Percentiles rank a stretch among this genome's conserved stretches.
These are phyloP conservation scores for Pisolithus tinctorius DNA, from an alignment of 768 basidiomycete species.

Conservation along the genomic window DNA sequence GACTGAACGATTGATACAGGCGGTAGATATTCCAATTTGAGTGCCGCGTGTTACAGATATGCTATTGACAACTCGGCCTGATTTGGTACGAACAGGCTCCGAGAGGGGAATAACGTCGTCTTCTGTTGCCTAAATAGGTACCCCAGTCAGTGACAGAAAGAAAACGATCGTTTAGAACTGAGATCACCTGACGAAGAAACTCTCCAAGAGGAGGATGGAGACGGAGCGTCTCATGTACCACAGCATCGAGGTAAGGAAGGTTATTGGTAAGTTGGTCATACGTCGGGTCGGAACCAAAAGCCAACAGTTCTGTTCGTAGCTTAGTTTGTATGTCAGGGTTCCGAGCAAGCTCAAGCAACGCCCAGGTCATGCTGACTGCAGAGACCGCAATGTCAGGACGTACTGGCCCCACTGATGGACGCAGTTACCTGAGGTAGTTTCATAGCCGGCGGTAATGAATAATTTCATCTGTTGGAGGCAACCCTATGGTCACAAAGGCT, in stretches of 20 bases:
- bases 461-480: conserved; percentile 25
- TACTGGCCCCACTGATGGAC: background rate
- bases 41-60: conserved; percentile 45
- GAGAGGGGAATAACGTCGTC: conserved; percentile 57
- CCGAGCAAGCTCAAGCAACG: conserved; percentile 35
- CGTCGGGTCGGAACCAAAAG: conserved; percentile 40
- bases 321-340: conserved; percentile 13
- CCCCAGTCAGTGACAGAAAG: background rate
- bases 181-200: conserved; percentile 6
- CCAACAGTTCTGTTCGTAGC: conserved; percentile 42
- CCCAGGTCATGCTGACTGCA: background rate
- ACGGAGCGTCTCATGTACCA: conserved; percentile 25
- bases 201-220: conserved; percentile 30
- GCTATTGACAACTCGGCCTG: conserved; percentile 22
- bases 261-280: conserved; percentile 45
- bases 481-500: background rate
- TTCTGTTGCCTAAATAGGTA: conserved; percentile 30
- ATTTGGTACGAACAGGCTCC: conserved; percentile 35
- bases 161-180: background rate
- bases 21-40: conserved; percentile 35
- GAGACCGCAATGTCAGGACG: background rate
- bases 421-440: conserved; percentile 32
- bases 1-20: conserved; percentile 43
- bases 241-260: conserved; percentile 50
- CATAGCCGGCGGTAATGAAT: conserved; percentile 34